phyloP scores from a whole-genome alignment of 345 rosid genomes.

The Anastatica hierochuntica region DNA sequence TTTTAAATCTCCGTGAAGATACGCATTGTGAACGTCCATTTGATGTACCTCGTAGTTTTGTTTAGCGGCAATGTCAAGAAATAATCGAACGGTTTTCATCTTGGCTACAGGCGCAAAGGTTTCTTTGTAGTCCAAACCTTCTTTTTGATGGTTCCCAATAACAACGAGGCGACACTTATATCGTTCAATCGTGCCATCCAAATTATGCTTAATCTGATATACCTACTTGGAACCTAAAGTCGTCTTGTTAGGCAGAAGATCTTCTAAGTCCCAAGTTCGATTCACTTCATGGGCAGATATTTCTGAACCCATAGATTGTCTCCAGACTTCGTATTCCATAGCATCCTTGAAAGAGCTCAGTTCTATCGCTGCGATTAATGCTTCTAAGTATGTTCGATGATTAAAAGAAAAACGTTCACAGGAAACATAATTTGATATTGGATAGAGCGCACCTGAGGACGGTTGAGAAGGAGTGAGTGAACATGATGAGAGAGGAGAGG shows the following conservation, averaged over 20 bases:
- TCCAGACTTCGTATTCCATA: not conserved
- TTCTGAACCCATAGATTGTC: not conserved
- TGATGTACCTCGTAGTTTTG: not conserved
- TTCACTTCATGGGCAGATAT: rapidly evolving
- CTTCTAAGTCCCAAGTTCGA: not conserved
- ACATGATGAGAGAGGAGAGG: no score
- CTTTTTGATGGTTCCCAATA: not conserved
- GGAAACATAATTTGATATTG: no score
- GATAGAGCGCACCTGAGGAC: no score
- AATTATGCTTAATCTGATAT: not conserved
- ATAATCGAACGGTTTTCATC: not conserved
- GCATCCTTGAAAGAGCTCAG: not conserved
- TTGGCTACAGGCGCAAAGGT: not conserved
- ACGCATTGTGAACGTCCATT: not conserved
- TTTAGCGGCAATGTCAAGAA: not conserved
- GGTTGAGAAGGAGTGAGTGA: no score
- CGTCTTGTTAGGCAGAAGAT: not conserved
- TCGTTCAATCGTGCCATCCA: not conserved
- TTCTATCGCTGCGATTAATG: no score
- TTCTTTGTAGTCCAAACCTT: not conserved
- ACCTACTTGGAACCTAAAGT: not conserved
- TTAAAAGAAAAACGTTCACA: no score
- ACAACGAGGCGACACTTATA: not conserved
- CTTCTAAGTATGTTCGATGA: no score
- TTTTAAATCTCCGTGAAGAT: not conserved